Evolutionary conservation across 768 basidiomycete species (phyloP).

Genomic region (Amyloporia xantha): DNA sequence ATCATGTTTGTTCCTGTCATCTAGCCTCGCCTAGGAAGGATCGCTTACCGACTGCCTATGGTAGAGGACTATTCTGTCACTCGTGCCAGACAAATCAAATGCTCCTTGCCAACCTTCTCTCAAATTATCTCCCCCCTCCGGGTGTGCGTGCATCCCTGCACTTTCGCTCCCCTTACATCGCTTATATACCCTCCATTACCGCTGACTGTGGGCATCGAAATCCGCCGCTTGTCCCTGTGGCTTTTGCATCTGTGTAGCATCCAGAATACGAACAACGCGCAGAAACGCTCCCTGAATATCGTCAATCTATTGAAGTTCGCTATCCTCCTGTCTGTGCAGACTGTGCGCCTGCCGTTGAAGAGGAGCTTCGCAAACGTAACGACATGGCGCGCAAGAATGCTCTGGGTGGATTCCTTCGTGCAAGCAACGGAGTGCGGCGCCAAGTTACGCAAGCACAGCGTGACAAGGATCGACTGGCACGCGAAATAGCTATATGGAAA

Average conservation of each 20-base stretch:
- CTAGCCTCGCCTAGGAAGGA: constrained; percentile 66
- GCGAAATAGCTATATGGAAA: constrained; percentile 60
- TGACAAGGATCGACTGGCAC: constrained; percentile 37
- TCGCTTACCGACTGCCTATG: constrained; percentile 55
- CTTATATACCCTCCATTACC: constrained; percentile 7
- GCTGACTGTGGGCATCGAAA: no score
- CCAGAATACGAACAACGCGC: constrained; percentile 63
- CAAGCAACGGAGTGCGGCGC: constrained; percentile 35
- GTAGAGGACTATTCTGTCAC: constrained; percentile 70
- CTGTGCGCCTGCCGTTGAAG: constrained; percentile 77
- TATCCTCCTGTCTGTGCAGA: constrained; percentile 82
- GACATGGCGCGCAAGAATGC: constrained; percentile 77
- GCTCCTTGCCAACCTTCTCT: constrained; percentile 77
- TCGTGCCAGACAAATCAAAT: constrained; percentile 91
- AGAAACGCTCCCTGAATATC: constrained; percentile 63
- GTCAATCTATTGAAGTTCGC: constrained; percentile 64
- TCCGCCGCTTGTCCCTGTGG: no score
- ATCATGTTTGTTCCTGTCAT: not conserved
- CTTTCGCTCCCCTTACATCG: not conserved
- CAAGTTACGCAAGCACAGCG: constrained; percentile 22
- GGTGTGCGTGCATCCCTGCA: constrained; percentile 43
- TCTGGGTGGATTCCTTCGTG: constrained; percentile 61
- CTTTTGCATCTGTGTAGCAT: constrained; percentile 42
- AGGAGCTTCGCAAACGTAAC: constrained; percentile 71
- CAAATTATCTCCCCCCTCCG: constrained; percentile 81